Percentiles rank a stretch among this genome's conserved stretches.
phyloP scores from a whole-genome alignment of 805 yeast genomes.

The Debaryomyces maramus region DNA sequence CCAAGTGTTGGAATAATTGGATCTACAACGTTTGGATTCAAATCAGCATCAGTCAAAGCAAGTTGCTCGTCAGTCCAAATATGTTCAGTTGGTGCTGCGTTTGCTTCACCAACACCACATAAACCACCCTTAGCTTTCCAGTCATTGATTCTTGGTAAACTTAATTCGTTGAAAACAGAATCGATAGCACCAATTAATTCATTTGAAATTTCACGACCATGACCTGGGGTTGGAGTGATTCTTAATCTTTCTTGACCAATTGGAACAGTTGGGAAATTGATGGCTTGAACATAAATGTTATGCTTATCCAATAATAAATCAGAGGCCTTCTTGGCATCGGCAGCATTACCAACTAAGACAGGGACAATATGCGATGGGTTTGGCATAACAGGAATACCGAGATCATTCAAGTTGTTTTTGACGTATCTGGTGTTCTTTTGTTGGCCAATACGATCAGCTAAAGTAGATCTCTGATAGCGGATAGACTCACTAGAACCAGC shows the following conservation, averaged over 20 bases:
- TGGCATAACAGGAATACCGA: constrained; percentile 94
- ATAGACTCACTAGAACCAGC: constrained; percentile 91
- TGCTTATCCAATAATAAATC: constrained; percentile 83
- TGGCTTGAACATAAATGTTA: constrained; percentile 94
- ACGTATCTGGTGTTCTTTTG: constrained; percentile 85
- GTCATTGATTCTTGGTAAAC: constrained; percentile 70
- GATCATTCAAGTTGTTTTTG: constrained; percentile 61
- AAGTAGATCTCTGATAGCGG: constrained; percentile 74
- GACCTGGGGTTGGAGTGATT: constrained; percentile 99
- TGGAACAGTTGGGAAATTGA: constrained; percentile 97
- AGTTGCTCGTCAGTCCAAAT: constrained; percentile 89
- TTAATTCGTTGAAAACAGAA: constrained; percentile 72
- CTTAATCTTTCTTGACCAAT: constrained; percentile 94
- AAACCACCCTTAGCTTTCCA: constrained; percentile 86
- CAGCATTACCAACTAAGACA: constrained; percentile 90
- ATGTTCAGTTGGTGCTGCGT: constrained; percentile 50
- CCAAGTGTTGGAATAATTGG: constrained; percentile 64
- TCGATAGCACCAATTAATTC: constrained; percentile 77
- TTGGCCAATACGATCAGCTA: constrained; percentile 77
- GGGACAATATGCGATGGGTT: constrained; percentile 98
- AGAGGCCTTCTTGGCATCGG: constrained; percentile 86
- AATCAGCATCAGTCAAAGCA: constrained; percentile 56
- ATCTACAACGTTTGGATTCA: constrained; percentile 65
- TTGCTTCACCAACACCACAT: constrained; percentile 78
- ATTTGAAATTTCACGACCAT: constrained; percentile 72